Evolutionary conservation across 2,329 filamentous ascomycete genomes (phyloP).

Genomic region (Alternaria panax): DNA sequence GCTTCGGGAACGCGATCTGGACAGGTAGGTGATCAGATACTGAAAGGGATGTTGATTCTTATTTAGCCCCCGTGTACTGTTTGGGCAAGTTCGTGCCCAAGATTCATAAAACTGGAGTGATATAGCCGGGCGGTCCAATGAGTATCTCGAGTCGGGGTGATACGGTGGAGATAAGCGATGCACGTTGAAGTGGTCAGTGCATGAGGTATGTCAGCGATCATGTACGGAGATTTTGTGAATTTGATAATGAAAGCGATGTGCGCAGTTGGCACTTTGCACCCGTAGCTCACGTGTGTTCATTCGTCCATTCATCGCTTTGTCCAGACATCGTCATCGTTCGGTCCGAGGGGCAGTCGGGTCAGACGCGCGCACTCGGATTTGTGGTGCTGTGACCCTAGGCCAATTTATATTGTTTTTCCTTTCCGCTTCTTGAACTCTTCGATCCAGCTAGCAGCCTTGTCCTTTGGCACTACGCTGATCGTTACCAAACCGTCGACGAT

Average conservation of each 20-base stretch:
- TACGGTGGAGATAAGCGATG: background rate
- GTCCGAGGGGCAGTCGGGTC: background rate
- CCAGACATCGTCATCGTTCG: constrained; percentile 1
- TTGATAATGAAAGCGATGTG: background rate
- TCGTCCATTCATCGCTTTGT: background rate
- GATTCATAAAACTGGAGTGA: background rate
- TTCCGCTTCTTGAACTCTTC: constrained; percentile 81
- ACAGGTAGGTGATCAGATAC: background rate
- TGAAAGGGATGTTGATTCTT: background rate
- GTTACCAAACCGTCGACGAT: constrained; percentile 85
- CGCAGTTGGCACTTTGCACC: background rate
- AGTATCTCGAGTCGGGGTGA: background rate
- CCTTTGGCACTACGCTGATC: constrained; percentile 81
- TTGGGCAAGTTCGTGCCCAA: background rate
- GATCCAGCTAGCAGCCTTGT: constrained; percentile 76
- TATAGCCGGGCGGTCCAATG: background rate
- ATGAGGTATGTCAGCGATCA: background rate
- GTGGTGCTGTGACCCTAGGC: background rate
- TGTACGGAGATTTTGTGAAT: background rate
- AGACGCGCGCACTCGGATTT: background rate
- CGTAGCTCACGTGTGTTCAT: background rate
- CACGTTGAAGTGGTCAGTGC: background rate
- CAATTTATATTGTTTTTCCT: constrained; percentile 21
- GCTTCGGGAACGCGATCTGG: constrained; percentile 1
- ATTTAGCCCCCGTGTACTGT: background rate